Base-by-base conservation (phyloP, 139 green algal species). In the Marvania coccoides region DNA sequence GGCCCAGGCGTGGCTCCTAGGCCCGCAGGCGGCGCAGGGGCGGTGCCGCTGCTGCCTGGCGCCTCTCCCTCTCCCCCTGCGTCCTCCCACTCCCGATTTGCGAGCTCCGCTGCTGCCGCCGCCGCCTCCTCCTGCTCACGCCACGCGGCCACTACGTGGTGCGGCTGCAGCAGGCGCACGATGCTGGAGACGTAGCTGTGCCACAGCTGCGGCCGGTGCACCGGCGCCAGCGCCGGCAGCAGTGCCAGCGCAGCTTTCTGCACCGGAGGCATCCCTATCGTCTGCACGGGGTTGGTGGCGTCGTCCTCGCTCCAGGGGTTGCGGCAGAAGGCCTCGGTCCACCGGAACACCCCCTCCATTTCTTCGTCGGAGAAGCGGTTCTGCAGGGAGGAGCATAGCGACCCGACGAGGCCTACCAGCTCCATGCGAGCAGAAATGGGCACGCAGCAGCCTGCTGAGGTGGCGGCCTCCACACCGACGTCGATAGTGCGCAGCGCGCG, bases 171-270 rank as follows among this genome's bases (percentile, higher is more conserved):
- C 24, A 83, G 47, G 34, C 60, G 45, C 23, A 73, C 66, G 4
- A 87, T 58, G 3, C 23, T 69, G 6, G 47, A 51, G 5, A 89
- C 47, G 42, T 75, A 76, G 0, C 76, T 60, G 0, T 84, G 65
- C 57, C 87, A 75, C 28, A 90, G 73, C 37, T 73, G 70, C 35
- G 79, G 80, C 46, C 75, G 69, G 34, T 90, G 77, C 8, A 72
- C 56, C 28, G 81, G 82, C 6, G 69, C 68, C 23, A 94, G 40
- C 23, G 65, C 68, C 1, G 78, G 73, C 5, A 89, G 77, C n/a
- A 90, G 54, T 0, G 57, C 61, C 38, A 95, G 63, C n/a, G 76
- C 83, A 1, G 77, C 74, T 58, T 85, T 86, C 65, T 95, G 88
- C 3, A 95, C 79, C 1, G 83, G 83, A 2, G 84, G 84, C 58